Evolutionary conservation across 1,284 basidiomycete genomes (phyloP), one percentile per base, ranked within the genome.

Genomic region (Termitomyces sp.): DNA sequence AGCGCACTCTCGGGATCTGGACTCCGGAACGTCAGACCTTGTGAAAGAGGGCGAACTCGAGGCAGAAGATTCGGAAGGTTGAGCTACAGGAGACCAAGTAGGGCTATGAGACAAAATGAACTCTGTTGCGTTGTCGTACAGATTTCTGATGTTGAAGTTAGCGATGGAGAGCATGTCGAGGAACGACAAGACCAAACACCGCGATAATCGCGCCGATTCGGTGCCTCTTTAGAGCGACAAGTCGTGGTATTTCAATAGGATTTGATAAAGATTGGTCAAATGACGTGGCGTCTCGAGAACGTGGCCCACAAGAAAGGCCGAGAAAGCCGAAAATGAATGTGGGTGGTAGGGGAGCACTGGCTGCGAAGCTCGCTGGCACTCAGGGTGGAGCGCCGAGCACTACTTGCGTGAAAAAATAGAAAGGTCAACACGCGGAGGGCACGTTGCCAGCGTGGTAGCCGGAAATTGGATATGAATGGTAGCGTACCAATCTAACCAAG

Each of bases 51-150:
- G 67, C 13, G 65, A 63, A 47, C 50, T 48, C 42, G 60, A 38
- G 41, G 45, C 40, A 21, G 62, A 58, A 47, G 50, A 65, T 62
- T 68, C 61, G 52, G 57, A 58, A 46, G 51, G 44, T 21, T 64
- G 52, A n/a, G 64, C 31, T 33, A 62, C 57, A 39, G 61, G 61
- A 15, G 69, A 65, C 50, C 67, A 65, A 48, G 70, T 56, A 34
- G 74, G 70, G 58, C 66, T 75, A 55, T 73, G 75, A 53, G 76
- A 69, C 54, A 76, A 65, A 63, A 85, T 78, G 73, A 82, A 83
- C 63, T 83, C 81, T 73, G 83, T 74, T 54, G 82, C 80, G 45
- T 76, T 75, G 66, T 79, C 72, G 73, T 79, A 78, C 61, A 82
- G 68, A 66, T 77, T 76, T 76, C 75, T 78, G 67, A 84, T 72